These are phyloP conservation scores for Kluyveromyces marxianus DNA, from an alignment of 1,139 yeast species.

Conservation along the genomic window DNA sequence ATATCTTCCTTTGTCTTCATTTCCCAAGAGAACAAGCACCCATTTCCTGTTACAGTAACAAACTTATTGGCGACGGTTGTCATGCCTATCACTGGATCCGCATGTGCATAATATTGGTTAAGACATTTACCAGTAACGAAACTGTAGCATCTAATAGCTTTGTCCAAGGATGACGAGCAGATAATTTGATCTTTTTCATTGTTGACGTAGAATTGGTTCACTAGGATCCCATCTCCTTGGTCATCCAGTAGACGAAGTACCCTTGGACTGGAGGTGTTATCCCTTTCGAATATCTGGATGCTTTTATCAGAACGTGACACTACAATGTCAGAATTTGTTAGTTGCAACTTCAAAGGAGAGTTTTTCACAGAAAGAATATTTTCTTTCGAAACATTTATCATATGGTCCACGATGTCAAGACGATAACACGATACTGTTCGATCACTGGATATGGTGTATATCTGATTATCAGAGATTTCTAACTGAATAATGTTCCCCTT, in stretches of 20 bases:
- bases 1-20: slow-evolving; percentile 1
- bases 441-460: slow-evolving; percentile 7
- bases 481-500: slow-evolving; percentile 7
- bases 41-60: slow-evolving; percentile 6
- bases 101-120: slow-evolving; percentile 7
- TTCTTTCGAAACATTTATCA: slow-evolving; percentile 4
- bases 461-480: background rate
- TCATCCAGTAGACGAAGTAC: slow-evolving; percentile 5
- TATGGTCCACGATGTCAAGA: slow-evolving; percentile 2
- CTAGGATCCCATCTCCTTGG: slow-evolving; percentile 6
- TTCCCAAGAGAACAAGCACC: slow-evolving; percentile 8
- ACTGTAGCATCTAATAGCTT: slow-evolving; percentile 7
- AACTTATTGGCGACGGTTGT: slow-evolving; percentile 2
- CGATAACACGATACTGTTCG: slow-evolving; percentile 5
- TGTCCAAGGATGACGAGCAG: slow-evolving; percentile 8
- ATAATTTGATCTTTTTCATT: slow-evolving; percentile 5
- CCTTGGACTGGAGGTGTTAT: background rate
- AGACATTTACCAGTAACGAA: slow-evolving; percentile 6
- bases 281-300: slow-evolving; percentile 4
- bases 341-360: slow-evolving; percentile 5
- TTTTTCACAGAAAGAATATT: slow-evolving; percentile 6
- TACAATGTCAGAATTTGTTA: slow-evolving; percentile 1
- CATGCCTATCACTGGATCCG: slow-evolving; percentile 7
- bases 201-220: slow-evolving; percentile 6
- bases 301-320: slow-evolving; percentile 7